These are phyloP conservation scores for Keithomyces neogunnii DNA, from an alignment of 2,329 filamentous ascomycete genomes.

Conservation along the genomic window DNA sequence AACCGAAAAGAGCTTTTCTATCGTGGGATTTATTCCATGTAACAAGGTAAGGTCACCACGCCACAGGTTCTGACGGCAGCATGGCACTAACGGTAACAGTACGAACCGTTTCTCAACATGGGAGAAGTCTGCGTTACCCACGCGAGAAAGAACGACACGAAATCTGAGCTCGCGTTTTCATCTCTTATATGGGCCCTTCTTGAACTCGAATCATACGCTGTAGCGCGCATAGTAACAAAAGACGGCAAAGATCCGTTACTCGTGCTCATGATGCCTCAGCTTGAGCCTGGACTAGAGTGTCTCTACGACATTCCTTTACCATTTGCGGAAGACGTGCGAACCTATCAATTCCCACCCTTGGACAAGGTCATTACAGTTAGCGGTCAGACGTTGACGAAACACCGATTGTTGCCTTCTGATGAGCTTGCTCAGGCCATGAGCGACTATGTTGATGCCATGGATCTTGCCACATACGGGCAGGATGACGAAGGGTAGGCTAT, in stretches of 20 bases:
- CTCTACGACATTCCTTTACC: conserved; percentile 85
- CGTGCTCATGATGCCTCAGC: conserved; percentile 68
- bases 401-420: conserved; percentile 72
- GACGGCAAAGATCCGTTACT: conserved; percentile 71
- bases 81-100: conserved; percentile 35
- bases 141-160: conserved; percentile 68
- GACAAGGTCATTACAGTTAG: conserved; percentile 83
- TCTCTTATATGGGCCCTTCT: conserved; percentile 82
- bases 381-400: conserved; percentile 69
- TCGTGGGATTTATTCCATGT: conserved; percentile 76
- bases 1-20: conserved; percentile 64
- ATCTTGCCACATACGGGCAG: conserved; percentile 60
- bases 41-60: conserved; percentile 46
- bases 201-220: conserved; percentile 76
- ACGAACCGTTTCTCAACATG: conserved; percentile 78
- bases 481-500: conserved; percentile 64
- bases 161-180: conserved; percentile 75
- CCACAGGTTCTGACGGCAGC: neutral
- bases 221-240: conserved; percentile 79
- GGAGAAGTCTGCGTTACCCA: conserved; percentile 73
- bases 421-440: conserved; percentile 75
- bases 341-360: conserved; percentile 85
- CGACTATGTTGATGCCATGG: conserved; percentile 89
- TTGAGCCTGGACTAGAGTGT: conserved; percentile 74
- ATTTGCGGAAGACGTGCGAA: conserved; percentile 84